Base-by-base conservation (phyloP, 352 stramenopile genomes). In the Phytophthora palmivora region DNA sequence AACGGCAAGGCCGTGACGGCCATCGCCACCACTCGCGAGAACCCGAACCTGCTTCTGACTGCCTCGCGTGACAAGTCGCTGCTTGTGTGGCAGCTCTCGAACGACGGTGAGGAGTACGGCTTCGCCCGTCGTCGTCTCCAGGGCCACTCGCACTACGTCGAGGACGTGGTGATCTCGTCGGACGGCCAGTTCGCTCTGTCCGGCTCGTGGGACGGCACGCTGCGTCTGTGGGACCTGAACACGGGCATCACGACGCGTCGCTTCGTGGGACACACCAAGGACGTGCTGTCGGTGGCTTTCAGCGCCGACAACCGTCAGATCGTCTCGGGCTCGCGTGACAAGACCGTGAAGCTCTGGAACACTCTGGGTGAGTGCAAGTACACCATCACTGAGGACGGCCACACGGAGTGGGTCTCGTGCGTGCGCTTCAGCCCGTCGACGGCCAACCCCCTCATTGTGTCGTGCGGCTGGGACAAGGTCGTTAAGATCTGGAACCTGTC, bases 321-420 rank as follows among this genome's bases (percentile, higher is more conserved):
- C 78, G 96, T 99, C 33, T 99, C 95, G 49, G 97, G 95, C 66
- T 99, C 97, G 63, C 96, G 98, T 68, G 98, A 99, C 88, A 98
- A 98, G 86, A 98, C 96, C 53, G 98, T 99, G 82, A 99, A 99
- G 92, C 84, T 99, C 36, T 99, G 98, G 98, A 99, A 99, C 92
- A 99, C 98, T 18, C 82, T 99, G 47, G 97, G 97, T 64, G 97
- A 99, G 78, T 99, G 97, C 92, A 99, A 99, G 87, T 99, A 98
- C 91, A 99, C 96, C 28, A 99, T 99, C 80, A 95, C 80, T 12
- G 92, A 98, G 58, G 96, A 99, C 65, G 97, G 97, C 66, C 98
- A 99, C 92, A 98, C 96, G 36, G 98, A 99, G 84, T 99, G 98
- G 98, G 98, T 99, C 48, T 99, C 96, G 59, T 99, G 98, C 79